Base-by-base conservation (phyloP, 106 monocot genomes). In the Iris macrosiphon region DNA sequence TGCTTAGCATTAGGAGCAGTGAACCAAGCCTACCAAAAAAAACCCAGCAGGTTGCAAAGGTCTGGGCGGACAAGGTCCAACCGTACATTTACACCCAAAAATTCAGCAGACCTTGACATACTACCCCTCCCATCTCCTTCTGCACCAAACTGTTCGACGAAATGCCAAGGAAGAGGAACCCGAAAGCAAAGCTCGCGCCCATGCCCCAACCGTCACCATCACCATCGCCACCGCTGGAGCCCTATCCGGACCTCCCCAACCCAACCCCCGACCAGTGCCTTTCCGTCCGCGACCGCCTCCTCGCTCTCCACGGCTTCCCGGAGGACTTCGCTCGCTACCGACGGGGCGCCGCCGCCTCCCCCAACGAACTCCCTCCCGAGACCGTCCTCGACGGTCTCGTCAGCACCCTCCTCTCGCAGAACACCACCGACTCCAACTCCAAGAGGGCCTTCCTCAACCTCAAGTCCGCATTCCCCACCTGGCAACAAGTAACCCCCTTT, bases 211-310 rank as follows among this genome's bases (percentile, higher is more conserved):
- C n/a, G n/a, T n/a, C n/a, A n/a, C n/a, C n/a, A n/a, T n/a, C n/a
- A n/a, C n/a, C n/a, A n/a, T n/a, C n/a, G n/a, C n/a, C n/a, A n/a
- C n/a, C n/a, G n/a, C n/a, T n/a, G n/a, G n/a, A 85, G 2, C 87
- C 92, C 12, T 92, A 72, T 71, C 76, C 68, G 22, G 72, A 73
- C 23, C 60, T 63, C 67, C 32, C 40, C 19, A 10, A 23, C 4
- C 92, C 92, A n/a, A 71, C 83, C n/a, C 67, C 87, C 27, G 79
- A 71, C 18, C 77, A 87, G 77, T 87, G 87, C 61, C 76, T 31
- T 2, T 35, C 71, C 52, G 77, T 77, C 48, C 75, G 87, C 19
- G 79, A 92, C 59, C 75, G 55, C 20, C 92, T 92, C 37, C 68
- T 83, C 45, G 37, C 71, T 31, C 45, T 62, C 62, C 79, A 92